Base-by-base conservation (phyloP, 2,329 filamentous ascomycete genomes). In the Trichoderma afroharzianum region DNA sequence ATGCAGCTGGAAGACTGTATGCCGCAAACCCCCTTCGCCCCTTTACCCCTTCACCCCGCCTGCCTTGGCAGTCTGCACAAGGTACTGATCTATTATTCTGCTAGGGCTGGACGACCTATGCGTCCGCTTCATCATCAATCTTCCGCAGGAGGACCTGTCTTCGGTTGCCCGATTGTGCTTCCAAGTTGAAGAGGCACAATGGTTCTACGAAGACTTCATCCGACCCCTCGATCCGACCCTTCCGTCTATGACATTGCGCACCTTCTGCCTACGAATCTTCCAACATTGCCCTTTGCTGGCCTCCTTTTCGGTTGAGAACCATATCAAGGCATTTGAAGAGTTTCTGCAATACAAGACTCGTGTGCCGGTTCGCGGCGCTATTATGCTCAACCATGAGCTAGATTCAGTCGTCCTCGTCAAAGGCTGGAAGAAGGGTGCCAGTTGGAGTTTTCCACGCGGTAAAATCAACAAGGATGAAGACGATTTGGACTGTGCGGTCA, bases 161-260 rank as follows among this genome's bases (percentile, higher is more conserved):
- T 94, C 93, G 3, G 93, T 97, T 71, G 93, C 94, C 80, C 92
- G 96, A 79, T 96, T 99, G 83, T 98, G 95, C 83, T 99, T 99
- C 81, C 95, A 98, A 83, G 93, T 99, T 76, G 96, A 99, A 83
- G 97, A 99, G 83, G 96, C 96, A 77, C 97, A 99, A 90, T 99
- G 96, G 96, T 99, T 97, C 83, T 99, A 99, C 88, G 96, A 99
- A 86, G 96, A 99, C 83, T 99, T 99, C 80, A 94, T 99, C 80
- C 93, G 96, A 62, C 95, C 95, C 50, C 86, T 96, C 74, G 93
- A 98, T 81, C 91, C 94, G 67, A 88, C 88, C 50, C 87, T 99
- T 12, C 96, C 96, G 5, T 94, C 92, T 70, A 92, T 98, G 86
- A 90, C 91, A 59, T 87, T 99, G 39, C 91, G 93, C 75, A 90